phyloP scores from a whole-genome alignment of 352 stramenopile species.

The Globisporangium recalcitrans region DNA sequence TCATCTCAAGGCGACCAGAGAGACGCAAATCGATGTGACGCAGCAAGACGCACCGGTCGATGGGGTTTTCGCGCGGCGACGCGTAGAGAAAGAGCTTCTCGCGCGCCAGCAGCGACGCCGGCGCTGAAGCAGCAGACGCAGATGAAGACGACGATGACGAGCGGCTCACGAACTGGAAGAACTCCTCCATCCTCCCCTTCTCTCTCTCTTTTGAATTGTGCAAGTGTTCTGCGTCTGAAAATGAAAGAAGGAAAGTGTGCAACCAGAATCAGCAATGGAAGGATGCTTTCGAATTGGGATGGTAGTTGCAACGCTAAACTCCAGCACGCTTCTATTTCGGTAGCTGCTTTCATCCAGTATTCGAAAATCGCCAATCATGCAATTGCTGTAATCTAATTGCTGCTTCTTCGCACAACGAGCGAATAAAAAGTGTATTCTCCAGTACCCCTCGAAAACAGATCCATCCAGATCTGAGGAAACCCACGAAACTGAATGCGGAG shows the following conservation, averaged over 20 bases:
- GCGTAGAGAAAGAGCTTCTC: constrained; percentile 63
- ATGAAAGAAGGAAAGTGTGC: neutral
- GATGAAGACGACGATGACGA: constrained; percentile 1
- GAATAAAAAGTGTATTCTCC: neutral
- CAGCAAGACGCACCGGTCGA: constrained; percentile 35
- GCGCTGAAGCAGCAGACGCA: constrained; percentile 10
- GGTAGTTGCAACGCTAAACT: neutral
- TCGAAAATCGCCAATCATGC: too few species aligned
- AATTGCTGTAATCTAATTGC: too few species aligned
- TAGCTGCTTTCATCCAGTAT: neutral
- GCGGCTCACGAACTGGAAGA: constrained; percentile 64
- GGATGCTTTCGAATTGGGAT: neutral
- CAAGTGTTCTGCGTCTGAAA: too few species aligned
- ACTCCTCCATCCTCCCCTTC: constrained; percentile 45
- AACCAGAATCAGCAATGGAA: neutral
- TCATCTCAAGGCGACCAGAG: neutral
- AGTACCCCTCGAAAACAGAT: neutral
- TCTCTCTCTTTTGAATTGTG: neutral
- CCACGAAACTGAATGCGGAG: constrained; percentile 4
- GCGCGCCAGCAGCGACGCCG: constrained; percentile 23
- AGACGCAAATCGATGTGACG: neutral
- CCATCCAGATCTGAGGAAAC: neutral
- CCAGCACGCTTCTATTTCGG: neutral
- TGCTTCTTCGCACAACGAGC: too few species aligned
- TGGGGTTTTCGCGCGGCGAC: constrained; percentile 45